Evolutionary conservation across 2,329 filamentous ascomycete genomes (phyloP).

Genomic region (Beauveria caledonica): DNA sequence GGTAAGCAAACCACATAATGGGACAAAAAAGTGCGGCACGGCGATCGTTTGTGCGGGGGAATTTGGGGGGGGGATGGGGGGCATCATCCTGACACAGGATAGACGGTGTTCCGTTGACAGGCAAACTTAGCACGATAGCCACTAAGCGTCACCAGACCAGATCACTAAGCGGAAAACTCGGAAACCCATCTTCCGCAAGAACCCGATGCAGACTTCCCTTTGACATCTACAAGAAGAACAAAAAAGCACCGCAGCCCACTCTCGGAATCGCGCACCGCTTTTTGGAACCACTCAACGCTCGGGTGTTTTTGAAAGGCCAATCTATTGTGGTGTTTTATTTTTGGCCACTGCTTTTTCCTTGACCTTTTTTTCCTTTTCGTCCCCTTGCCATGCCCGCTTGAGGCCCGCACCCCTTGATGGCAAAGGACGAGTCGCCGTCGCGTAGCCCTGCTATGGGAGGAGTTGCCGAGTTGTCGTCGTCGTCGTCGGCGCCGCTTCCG

Average conservation of each 20-base stretch:
- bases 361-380: neutral
- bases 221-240: neutral
- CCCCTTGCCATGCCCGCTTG: neutral
- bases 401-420: neutral
- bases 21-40: neutral
- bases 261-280: neutral
- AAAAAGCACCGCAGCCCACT: neutral
- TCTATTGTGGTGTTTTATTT: too few relatives aligned
- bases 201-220: neutral
- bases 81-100: too few relatives aligned
- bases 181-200: slow-evolving; percentile 1
- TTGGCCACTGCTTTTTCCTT: neutral
- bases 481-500: neutral
- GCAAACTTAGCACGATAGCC: neutral
- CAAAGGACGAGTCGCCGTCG: slow-evolving; percentile 4
- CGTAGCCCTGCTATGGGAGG: neutral
- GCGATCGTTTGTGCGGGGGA: neutral
- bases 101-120: too few relatives aligned
- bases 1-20: neutral
- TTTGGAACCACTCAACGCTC: neutral
- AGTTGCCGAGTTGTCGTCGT: neutral
- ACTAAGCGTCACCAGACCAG: neutral
- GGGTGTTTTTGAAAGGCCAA: neutral
- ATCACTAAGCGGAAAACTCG: neutral
- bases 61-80: neutral